Evolutionary conservation across 2,329 filamentous ascomycete genomes (phyloP).

Genomic region (Colletotrichum limetticola): DNA sequence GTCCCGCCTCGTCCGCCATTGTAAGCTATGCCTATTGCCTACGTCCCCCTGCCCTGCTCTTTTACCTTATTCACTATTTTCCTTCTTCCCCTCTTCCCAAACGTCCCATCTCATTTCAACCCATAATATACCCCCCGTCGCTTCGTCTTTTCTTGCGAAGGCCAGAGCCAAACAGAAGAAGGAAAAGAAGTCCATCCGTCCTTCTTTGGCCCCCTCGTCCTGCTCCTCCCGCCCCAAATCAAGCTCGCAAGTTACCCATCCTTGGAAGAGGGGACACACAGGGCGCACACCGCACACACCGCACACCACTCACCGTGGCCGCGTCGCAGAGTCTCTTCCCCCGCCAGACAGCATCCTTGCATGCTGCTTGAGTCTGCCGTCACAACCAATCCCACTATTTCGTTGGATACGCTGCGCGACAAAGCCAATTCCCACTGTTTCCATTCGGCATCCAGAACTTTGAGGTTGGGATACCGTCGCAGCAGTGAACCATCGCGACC

Average conservation of each 20-base stretch:
- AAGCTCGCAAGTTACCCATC: neutral
- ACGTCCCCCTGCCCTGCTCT: slow-evolving; percentile 3
- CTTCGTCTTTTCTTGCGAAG: slow-evolving; percentile 28
- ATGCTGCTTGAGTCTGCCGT: slow-evolving; percentile 8
- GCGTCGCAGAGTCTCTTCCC: slow-evolving; percentile 25
- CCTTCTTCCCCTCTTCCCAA: slow-evolving; percentile 2
- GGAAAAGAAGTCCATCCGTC: slow-evolving; percentile 1
- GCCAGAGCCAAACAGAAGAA: neutral
- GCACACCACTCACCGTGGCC: slow-evolving; percentile 17
- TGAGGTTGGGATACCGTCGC: slow-evolving; percentile 29
- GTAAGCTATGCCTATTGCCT: slow-evolving; percentile 25
- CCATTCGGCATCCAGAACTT: slow-evolving; percentile 18
- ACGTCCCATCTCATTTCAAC: slow-evolving; percentile 20
- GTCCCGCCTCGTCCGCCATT: slow-evolving; percentile 28
- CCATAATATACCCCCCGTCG: slow-evolving; percentile 21
- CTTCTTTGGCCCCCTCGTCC: neutral
- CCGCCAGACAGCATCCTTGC: slow-evolving; percentile 31
- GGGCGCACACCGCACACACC: slow-evolving; percentile 18
- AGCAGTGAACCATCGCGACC: slow-evolving; percentile 9
- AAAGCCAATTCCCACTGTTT: slow-evolving; percentile 25
- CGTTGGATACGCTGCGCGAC: slow-evolving; percentile 6
- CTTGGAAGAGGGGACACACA: neutral
- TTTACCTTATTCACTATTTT: slow-evolving; percentile 4
- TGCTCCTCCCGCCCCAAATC: neutral
- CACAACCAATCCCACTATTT: slow-evolving; percentile 10